Evolutionary conservation across 2,329 filamentous ascomycete genomes (phyloP).

Genomic region (Salinomyces thailandicus): DNA sequence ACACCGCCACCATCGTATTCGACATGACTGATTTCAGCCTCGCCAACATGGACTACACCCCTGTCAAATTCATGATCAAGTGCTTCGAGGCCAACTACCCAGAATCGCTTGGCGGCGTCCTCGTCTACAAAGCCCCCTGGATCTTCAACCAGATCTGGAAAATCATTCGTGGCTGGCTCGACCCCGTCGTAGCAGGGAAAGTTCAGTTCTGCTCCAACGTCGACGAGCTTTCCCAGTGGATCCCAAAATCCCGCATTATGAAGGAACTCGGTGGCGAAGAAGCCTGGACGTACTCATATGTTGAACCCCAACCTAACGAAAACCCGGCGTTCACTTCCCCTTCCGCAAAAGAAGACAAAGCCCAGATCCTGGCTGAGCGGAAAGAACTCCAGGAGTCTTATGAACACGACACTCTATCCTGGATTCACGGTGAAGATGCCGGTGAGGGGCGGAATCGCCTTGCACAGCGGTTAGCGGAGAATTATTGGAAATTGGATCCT

Average conservation of each 20-base stretch:
- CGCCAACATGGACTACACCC: slow-evolving; percentile 96
- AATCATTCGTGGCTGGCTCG: slow-evolving; percentile 90
- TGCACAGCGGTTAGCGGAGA: slow-evolving; percentile 53
- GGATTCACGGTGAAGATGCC: slow-evolving; percentile 50
- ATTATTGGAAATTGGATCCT: slow-evolving; percentile 86
- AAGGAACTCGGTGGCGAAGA: slow-evolving; percentile 81
- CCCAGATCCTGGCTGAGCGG: slow-evolving; percentile 51
- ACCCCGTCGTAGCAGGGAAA: slow-evolving; percentile 89
- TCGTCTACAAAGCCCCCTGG: slow-evolving; percentile 96
- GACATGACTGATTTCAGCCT: slow-evolving; percentile 92
- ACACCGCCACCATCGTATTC: slow-evolving; percentile 88
- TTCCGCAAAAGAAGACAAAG: slow-evolving; percentile 38
- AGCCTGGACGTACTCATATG: slow-evolving; percentile 71
- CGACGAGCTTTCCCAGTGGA: slow-evolving; percentile 67
- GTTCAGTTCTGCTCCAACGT: slow-evolving; percentile 82
- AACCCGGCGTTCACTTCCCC: slow-evolving; percentile 52
- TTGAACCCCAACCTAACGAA: slow-evolving; percentile 65
- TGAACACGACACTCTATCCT: slow-evolving; percentile 62
- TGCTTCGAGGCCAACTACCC: slow-evolving; percentile 99
- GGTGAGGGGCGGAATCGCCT: slow-evolving; percentile 45
- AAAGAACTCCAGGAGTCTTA: slow-evolving; percentile 58
- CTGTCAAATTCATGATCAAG: slow-evolving; percentile 98
- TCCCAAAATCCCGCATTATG: slow-evolving; percentile 59
- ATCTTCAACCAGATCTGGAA: slow-evolving; percentile 97
- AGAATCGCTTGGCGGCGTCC: slow-evolving; percentile 76